Base-by-base conservation (phyloP, 306 rosid genomes). In the Glycine latifolia region DNA sequence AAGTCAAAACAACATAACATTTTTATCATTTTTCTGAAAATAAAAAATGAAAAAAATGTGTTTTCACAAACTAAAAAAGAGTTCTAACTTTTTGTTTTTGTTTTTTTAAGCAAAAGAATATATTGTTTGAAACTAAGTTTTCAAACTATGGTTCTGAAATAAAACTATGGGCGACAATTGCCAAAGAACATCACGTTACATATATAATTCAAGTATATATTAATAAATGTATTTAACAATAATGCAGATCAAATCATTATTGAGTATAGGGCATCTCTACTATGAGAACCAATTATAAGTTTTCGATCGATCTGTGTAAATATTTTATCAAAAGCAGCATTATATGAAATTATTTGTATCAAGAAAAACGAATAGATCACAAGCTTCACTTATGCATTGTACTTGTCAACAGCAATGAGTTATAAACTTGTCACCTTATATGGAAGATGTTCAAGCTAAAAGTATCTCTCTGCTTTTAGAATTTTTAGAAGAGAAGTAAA, bases 381-480 rank as follows among this genome's bases (percentile, higher is more conserved):
- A 26, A 26, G 31, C 31, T 26, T 26, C 31, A 26, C 31, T 26
- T 46, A 33, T 55, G 76, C 46, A 43, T 16, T 44, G 31, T 43
- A 5, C 26, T 15, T 8, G 44, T 17, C 37, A 73, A 26, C 9
- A 8, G 33, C 35, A 49, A 2, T 3, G 8, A 3, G 20, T 3
- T 37, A 33, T 20, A 15, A 12, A 17, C 43, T 43, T 78, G 56
- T 12, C 58, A 58, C 37, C 10, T 16, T 35, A 53, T 54, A 6
- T 14, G 10, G 52, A 77, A 63, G 63, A 49, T n/a, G 15, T 50
- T 63, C 37, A 53, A 37, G 12, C 63, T 16, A 20, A 76, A 77
- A 16, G 1, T n/a, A 60, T 60, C 4, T 37, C 4, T 37, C 4
- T 56, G 37, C 6, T 59, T 59, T 59, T 46, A 17, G 11, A 54